Base-by-base conservation (phyloP, 2,329 filamentous ascomycete species). In the Ophiostoma ulmi region DNA sequence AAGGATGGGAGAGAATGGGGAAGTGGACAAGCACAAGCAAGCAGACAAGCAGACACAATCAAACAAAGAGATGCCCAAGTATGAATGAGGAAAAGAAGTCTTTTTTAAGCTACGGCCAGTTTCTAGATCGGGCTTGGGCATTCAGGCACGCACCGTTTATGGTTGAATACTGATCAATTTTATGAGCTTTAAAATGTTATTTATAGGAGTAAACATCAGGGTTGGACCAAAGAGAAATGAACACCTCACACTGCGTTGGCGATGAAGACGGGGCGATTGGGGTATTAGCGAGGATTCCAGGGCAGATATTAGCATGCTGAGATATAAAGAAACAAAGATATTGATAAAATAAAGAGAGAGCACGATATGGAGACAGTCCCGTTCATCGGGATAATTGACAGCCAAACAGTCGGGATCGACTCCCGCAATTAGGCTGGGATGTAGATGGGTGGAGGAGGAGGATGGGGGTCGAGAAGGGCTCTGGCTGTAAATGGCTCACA, bases 81-180 rank as follows among this genome's bases (percentile, higher is more conserved):
- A 61, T 61, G 26, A 20, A 69, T 22, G 68, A 69, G 72, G 70
- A 70, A 67, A 67, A 61, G 22, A 68, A 55, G 70, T 66, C 70
- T 69, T 70, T 70, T 73, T 73, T 73, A 73, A 73, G 69, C 72
- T 71, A 70, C 61, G 61, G 17, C 39, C 38, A 14, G 58, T 63
- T 63, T 36, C 61, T 64, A 35, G 17, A 20, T 64, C n/a, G 61
- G 61, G 48, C 48, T 26, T 58, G 52, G 20, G n/a, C 14, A 63
- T 63, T 70, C 52, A 44, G 22, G 14, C 52, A 26, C 22, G 65
- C 44, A 22, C 36, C 48, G 22, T 26, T 39, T 41, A 36, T 68
- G 35, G 35, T 67, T 70, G 52, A 31, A 31, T 31, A 31, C 31
- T 31, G 31, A 31, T 31, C 31, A 31, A 4, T 4, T 31, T 3